Evolutionary conservation across 75 land plant species (phyloP).

Genomic region (Gnetum montanum): DNA sequence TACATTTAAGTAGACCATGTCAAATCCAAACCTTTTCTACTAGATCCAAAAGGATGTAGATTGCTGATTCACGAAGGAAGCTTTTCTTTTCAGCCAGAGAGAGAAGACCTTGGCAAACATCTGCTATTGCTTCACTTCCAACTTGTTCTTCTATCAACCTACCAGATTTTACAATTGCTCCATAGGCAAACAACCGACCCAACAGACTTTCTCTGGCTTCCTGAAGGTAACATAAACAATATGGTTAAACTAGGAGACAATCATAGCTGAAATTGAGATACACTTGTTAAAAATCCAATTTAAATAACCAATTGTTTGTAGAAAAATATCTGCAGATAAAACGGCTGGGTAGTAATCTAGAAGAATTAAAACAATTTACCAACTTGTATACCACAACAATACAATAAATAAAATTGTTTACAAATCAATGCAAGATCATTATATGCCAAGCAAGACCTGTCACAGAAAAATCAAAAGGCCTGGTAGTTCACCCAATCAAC

Average conservation of each 20-base stretch:
- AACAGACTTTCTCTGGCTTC: slow-evolving; percentile 82
- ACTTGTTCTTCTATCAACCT: slow-evolving; percentile 31
- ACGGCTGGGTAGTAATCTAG: too few species aligned
- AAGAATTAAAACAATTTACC: too few species aligned
- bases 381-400: too few species aligned
- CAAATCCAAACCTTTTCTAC: slow-evolving; percentile 50
- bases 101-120: slow-evolving; percentile 39
- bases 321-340: too few species aligned
- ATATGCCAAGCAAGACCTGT: too few species aligned
- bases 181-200: slow-evolving; percentile 89
- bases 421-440: too few species aligned
- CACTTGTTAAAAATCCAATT: too few species aligned
- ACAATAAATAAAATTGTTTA: too few species aligned
- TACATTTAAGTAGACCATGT: too few species aligned
- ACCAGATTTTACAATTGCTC: slow-evolving; percentile 74
- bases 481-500: too few species aligned
- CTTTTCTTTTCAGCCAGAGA: slow-evolving; percentile 64
- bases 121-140: slow-evolving; percentile 26
- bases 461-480: too few species aligned
- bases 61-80: slow-evolving; percentile 85
- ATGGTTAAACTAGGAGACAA: neutral
- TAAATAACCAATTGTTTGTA: too few species aligned
- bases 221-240: slow-evolving; percentile 28
- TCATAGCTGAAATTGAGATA: neutral
- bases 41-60: slow-evolving; percentile 49